Evolutionary conservation across 1,139 yeast species (phyloP), one percentile per base, ranked within the genome.

Genomic region (Saccharomyces hybrid): DNA sequence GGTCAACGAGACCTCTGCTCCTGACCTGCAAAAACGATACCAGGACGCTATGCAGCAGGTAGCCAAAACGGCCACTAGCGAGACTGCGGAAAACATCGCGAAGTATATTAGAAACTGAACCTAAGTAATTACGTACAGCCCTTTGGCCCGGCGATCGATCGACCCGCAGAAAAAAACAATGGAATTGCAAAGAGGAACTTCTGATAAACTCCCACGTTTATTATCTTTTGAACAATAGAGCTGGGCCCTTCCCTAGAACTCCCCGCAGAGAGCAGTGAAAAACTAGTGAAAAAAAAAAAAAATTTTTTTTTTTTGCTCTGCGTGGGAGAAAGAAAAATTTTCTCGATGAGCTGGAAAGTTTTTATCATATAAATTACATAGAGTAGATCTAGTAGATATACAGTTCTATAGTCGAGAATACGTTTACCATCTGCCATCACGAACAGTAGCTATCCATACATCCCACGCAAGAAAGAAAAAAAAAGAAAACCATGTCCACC

Each of bases 11-110:
- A 63, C 63, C 4, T 67, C 73, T 1, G 80, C 80, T 50, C 80
- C 79, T 6, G 83, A 79, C 41, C 72, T 88, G 52, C 90, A 87
- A 67, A 77, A 80, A 20, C 77, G 89, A 54, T 88, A 88, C 66
- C 87, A 85, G 67, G 79, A 78, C 44, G 95, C 95, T 1, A 79
- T 84, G 59, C 88, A 83, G 57, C 69, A 75, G n/a, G 79, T 82
- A 4, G 80, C 85, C 1, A 84, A 84, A 65, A 68, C 77, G 11
- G 84, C 85, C 2, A 78, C 85, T 13, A 78, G 84, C 50, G 72
- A 80, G 60, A 83, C 89, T 4, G 89, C 89, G 3, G 89, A 84
- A 67, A 80, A 79, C 59, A 85, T 86, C 56, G 88, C 89, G 2
- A 76, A 78, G 52, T 84, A 85, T 63, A 83, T 85, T 48, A 80